phyloP scores from a whole-genome alignment of 352 stramenopile genomes.

The Globisporangium spinosum region DNA sequence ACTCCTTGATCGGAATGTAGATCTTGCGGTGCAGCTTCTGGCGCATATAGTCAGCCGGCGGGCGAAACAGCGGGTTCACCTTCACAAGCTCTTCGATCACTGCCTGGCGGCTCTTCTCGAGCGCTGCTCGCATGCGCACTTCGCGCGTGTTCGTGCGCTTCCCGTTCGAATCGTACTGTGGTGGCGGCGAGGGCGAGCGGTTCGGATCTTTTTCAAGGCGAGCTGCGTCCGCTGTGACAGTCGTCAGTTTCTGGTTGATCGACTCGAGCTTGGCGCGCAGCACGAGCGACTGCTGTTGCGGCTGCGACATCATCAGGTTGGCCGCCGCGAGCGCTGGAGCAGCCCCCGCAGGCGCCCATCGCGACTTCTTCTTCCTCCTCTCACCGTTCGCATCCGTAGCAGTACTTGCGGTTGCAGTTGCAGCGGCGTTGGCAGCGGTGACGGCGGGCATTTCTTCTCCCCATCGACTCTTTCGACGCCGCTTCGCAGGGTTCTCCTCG shows the following conservation, averaged over 20 bases:
- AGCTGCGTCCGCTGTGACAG: conserved; percentile 77
- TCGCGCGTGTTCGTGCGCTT: conserved; percentile 97
- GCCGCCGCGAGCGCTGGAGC: conserved; percentile 40
- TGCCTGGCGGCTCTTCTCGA: conserved; percentile 89
- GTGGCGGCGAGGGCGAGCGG: conserved; percentile 89
- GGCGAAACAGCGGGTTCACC: conserved; percentile 90
- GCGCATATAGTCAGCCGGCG: conserved; percentile 85
- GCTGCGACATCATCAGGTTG: conserved; percentile 37
- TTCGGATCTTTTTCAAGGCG: conserved; percentile 85
- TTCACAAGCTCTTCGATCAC: conserved; percentile 96
- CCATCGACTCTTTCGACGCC: conserved; percentile 85
- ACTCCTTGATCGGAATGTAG: conserved; percentile 97
- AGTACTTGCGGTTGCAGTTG: neutral
- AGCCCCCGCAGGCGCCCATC: conserved; percentile 57
- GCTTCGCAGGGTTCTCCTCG: conserved; percentile 51
- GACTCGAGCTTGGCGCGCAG: conserved; percentile 70
- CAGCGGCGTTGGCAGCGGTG: conserved; percentile 12
- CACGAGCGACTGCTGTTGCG: conserved; percentile 71
- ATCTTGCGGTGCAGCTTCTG: conserved; percentile 95
- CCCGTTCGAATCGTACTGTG: conserved; percentile 95
- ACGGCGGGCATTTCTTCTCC: conserved; percentile 52
- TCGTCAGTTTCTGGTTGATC: conserved; percentile 71
- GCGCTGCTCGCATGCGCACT: conserved; percentile 89
- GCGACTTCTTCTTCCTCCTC: conserved; percentile 74
- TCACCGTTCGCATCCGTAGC: conserved; percentile 30